These are phyloP conservation scores for Penicillium antarcticum DNA, from an alignment of 495 filamentous ascomycete species.

Conservation along the genomic window DNA sequence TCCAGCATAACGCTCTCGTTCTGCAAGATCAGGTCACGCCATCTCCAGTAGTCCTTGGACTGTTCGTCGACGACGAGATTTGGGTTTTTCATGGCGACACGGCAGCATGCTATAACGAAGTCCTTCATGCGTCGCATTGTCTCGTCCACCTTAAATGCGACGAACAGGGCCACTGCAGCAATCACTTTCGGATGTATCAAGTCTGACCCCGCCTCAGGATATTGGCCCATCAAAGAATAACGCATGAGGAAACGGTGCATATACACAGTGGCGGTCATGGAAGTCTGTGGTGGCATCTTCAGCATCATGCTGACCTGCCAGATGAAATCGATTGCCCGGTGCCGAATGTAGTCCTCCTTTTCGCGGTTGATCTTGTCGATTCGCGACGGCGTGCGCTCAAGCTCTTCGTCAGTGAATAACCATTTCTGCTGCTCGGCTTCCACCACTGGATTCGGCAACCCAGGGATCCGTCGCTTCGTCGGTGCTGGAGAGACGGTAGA, in stretches of 20 bases:
- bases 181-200: conserved; percentile 82
- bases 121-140: conserved; percentile 92
- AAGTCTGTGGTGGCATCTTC: conserved; percentile 85
- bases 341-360: conserved; percentile 72
- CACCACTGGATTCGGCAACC: conserved; percentile 47
- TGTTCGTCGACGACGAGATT: conserved; percentile 88
- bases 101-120: conserved; percentile 85
- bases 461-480: conserved; percentile 44
- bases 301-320: conserved; percentile 89
- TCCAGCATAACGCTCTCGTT: conserved; percentile 92
- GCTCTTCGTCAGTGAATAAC: conserved; percentile 83
- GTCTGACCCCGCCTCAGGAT: conserved; percentile 38
- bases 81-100: conserved; percentile 90
- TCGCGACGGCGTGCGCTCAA: conserved; percentile 76
- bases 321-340: conserved; percentile 95
- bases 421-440: conserved; percentile 68
- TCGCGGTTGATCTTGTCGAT: conserved; percentile 73
- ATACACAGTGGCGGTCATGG: conserved; percentile 88
- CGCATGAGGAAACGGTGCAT: conserved; percentile 96
- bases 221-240: conserved; percentile 54
- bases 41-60: conserved; percentile 94
- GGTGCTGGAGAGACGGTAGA: conserved; percentile 22
- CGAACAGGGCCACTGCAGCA: conserved; percentile 83
- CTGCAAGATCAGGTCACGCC: conserved; percentile 87
- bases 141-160: conserved; percentile 96